Percentiles rank a stretch among this genome's conserved stretches.
These are phyloP conservation scores for Zygoascus biomembranicola DNA, from an alignment of 805 yeast species.

Conservation along the genomic window DNA sequence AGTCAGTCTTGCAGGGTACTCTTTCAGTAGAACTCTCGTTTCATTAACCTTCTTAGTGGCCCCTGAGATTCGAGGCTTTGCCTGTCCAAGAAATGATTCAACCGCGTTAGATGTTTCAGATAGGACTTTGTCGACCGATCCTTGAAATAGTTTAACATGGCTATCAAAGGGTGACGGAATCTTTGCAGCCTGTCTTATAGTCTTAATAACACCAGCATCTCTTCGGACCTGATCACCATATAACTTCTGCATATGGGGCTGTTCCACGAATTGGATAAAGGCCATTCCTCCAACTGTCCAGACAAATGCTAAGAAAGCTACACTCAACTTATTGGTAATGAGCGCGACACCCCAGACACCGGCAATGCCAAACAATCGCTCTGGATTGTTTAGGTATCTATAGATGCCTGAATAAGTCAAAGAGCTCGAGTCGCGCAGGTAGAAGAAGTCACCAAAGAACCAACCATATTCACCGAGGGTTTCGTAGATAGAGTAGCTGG, in stretches of 20 bases:
- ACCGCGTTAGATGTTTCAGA: constrained; percentile 35
- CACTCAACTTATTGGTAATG: constrained; percentile 42
- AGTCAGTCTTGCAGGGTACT: constrained; percentile 29
- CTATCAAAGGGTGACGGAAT: constrained; percentile 22
- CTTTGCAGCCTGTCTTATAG: constrained; percentile 26
- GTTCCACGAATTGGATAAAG: constrained; percentile 67
- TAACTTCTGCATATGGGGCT: constrained; percentile 65
- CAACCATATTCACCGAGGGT: constrained; percentile 81
- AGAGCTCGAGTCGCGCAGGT: constrained; percentile 38
- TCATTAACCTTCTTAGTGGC: constrained; percentile 23
- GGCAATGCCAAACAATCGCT: constrained; percentile 66
- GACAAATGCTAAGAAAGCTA: constrained; percentile 45
- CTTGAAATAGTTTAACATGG: constrained; percentile 20
- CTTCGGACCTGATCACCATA: constrained; percentile 60
- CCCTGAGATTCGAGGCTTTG: constrained; percentile 25
- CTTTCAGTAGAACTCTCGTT: constrained; percentile 30
- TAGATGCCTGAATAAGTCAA: constrained; percentile 75
- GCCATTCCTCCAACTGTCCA: constrained; percentile 62
- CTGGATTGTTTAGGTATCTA: constrained; percentile 76
- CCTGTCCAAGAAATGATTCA: constrained; percentile 35
- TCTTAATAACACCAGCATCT: constrained; percentile 37
- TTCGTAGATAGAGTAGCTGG: constrained; percentile 56
- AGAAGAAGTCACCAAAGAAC: constrained; percentile 82
- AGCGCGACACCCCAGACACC: constrained; percentile 70
- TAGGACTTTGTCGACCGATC: constrained; percentile 33